A percentile compares a stretch with the other conserved stretches of the same genome.
These are phyloP conservation scores for Marasmius fiardii DNA, from an alignment of 1,284 basidiomycete genomes.

Conservation along the genomic window DNA sequence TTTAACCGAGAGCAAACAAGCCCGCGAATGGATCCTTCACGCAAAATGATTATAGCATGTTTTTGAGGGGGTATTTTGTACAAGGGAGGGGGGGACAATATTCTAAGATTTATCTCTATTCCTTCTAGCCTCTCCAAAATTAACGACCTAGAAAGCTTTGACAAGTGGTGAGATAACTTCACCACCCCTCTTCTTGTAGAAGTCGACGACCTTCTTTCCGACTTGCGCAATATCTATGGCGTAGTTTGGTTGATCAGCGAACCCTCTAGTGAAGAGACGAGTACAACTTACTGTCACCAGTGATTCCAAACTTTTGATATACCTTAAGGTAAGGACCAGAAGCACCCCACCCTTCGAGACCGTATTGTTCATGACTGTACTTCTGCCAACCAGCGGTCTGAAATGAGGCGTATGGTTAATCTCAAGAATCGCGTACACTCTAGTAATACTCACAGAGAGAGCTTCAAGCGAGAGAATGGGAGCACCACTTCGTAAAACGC, in stretches of 20 bases:
- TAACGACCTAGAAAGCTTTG: constrained; percentile 49
- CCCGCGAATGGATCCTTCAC: too few species aligned
- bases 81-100: background rate
- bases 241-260: constrained; percentile 12
- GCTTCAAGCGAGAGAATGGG: constrained; percentile 92
- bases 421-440: constrained; percentile 1
- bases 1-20: too few species aligned
- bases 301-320: constrained; percentile 88
- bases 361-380: constrained; percentile 88
- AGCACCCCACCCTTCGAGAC: constrained; percentile 79
- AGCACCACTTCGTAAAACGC: constrained; percentile 84
- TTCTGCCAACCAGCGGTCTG: constrained; percentile 81
- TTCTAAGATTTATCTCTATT: background rate
- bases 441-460: constrained; percentile 45
- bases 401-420: constrained; percentile 8
- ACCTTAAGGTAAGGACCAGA: constrained; percentile 89
- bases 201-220: constrained; percentile 82
- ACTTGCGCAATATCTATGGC: constrained; percentile 71
- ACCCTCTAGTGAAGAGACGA: background rate
- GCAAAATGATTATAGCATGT: too few species aligned
- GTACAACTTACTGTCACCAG: constrained; percentile 72
- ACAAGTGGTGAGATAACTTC: constrained; percentile 78
- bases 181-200: constrained; percentile 81
- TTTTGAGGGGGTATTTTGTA: too few species aligned
- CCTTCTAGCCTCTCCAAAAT: background rate